These are phyloP conservation scores for Boletus subcaerulescens DNA, from an alignment of 768 basidiomycete species.

Conservation along the genomic window DNA sequence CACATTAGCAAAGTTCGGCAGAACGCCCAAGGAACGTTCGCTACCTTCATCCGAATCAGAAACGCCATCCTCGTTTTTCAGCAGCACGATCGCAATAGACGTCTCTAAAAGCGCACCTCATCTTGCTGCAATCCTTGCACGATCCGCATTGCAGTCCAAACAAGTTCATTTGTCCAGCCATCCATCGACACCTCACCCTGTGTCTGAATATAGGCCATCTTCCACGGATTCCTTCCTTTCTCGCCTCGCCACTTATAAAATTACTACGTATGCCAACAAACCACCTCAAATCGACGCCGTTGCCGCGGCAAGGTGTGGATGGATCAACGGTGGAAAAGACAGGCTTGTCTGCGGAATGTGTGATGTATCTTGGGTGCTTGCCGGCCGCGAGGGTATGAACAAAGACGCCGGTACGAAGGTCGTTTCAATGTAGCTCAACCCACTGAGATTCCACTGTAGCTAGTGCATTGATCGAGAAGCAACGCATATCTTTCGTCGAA, in stretches of 20 bases:
- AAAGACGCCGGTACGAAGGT: constrained; percentile 71
- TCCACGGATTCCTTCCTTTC: constrained; percentile 70
- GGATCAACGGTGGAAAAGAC: constrained; percentile 82
- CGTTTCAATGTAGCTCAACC: constrained; percentile 14
- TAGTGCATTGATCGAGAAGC: constrained; percentile 70
- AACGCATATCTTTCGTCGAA: constrained; percentile 59
- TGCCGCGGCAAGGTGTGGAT: constrained; percentile 78
- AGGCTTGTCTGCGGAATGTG: constrained; percentile 73
- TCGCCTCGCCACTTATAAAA: constrained; percentile 74
- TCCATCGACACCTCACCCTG: constrained; percentile 28
- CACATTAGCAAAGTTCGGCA: constrained; percentile 74
- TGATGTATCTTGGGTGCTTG: constrained; percentile 70
- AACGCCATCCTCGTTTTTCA: not conserved
- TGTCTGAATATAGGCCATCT: constrained; percentile 74
- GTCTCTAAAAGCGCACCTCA: constrained; percentile 63
- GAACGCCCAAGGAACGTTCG: constrained; percentile 48
- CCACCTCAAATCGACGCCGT: constrained; percentile 72
- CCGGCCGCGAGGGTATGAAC: constrained; percentile 64
- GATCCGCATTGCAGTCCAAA: constrained; percentile 54
- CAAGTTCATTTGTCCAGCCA: constrained; percentile 49
- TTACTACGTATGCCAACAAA: constrained; percentile 79
- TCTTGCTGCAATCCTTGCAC: constrained; percentile 67
- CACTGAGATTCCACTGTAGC: constrained; percentile 40
- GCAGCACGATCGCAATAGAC: constrained; percentile 15
- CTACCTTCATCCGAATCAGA: constrained; percentile 30